Conservation (phyloP, 768 basidiomycete species). For the Roridomyces roridus region DNA sequence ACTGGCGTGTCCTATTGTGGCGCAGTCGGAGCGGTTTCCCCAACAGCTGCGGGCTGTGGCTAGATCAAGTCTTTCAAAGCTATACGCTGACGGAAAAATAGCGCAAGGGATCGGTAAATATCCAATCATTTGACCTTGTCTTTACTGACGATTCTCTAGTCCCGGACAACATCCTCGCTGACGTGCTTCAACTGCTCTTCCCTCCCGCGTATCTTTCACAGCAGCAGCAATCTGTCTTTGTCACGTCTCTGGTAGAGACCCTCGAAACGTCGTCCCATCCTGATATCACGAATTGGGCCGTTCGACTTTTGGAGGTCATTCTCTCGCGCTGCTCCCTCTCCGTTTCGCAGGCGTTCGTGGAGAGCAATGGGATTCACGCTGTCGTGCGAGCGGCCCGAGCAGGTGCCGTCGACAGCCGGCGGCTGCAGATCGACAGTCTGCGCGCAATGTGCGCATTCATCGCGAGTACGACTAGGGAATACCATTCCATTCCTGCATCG, state of each 20-base stretch:
- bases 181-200: constrained; percentile 44
- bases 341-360: constrained; percentile 37
- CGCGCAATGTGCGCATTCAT: constrained; percentile 44
- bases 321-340: constrained; percentile 32
- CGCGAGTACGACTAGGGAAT: constrained; percentile 31
- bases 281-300: constrained; percentile 39
- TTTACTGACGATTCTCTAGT: constrained; percentile 16
- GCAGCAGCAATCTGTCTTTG: constrained; percentile 35
- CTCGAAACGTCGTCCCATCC: constrained; percentile 36
- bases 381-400: constrained; percentile 40
- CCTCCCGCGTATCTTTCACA: constrained; percentile 33
- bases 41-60: constrained; percentile 32
- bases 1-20: constrained; percentile 38
- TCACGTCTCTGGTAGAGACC: constrained; percentile 36
- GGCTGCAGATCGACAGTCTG: constrained; percentile 46
- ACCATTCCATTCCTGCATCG: constrained; percentile 2
- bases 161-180: constrained; percentile 38
- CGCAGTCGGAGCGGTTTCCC: constrained; percentile 35
- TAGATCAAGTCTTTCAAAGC: constrained; percentile 40
- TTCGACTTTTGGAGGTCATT: constrained; percentile 41
- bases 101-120: constrained; percentile 28
- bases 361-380: constrained; percentile 39
- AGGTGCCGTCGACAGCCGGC: constrained; percentile 42
- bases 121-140: neutral
- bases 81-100: constrained; percentile 42